Evolutionary conservation across 23 red algal genomes (phyloP), one percentile per base, ranked within the genome.

Genomic region (Agarophyton chilense): DNA sequence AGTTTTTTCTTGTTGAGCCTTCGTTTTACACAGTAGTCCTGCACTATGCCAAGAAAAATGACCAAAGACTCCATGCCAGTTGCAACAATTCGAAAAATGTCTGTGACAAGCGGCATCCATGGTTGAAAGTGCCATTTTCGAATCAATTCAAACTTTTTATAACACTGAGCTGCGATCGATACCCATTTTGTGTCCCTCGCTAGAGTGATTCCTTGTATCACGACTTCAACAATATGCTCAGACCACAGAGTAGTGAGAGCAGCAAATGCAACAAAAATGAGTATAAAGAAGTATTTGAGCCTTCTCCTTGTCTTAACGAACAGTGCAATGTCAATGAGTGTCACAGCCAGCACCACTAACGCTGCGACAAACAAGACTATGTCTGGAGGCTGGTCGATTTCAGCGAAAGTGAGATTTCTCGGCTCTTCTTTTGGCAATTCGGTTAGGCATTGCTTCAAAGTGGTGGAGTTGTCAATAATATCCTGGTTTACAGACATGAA

Each of bases 71-170:
- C 68, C 68, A 74, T 10, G 29, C 40, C 41, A 24, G 68, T 74
- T 1, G 40, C 68, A 74, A 74, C 24, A 47, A 74, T 74, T 47
- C 68, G 68, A 25, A 43, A 74, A 49, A 47, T 74, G 17, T 74
- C 68, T 29, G 21, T 49, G 25, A 74, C 38, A 74, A 74, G 68
- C 40, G 68, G 68, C 68, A 74, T 74, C 68, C 68, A 74, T 2
- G 68, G 68, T 26, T 74, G 68, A 74, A 74, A 74, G 68, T 74
- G 24, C 68, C 68, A 74, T 47, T 49, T 43, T 25, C 47, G n/a
- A 28, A 74, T 74, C 1, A 74, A 18, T 47, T 49, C 68, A 47
- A 74, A 74, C n/a, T 43, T 46, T 13, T 74, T 74, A 18, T 74
- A 74, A 33, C 68, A 74, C 47, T 74, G 38, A 11, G 68, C 45